phyloP scores from a whole-genome alignment of 352 stramenopile genomes.

The Globisporangium nunn region DNA sequence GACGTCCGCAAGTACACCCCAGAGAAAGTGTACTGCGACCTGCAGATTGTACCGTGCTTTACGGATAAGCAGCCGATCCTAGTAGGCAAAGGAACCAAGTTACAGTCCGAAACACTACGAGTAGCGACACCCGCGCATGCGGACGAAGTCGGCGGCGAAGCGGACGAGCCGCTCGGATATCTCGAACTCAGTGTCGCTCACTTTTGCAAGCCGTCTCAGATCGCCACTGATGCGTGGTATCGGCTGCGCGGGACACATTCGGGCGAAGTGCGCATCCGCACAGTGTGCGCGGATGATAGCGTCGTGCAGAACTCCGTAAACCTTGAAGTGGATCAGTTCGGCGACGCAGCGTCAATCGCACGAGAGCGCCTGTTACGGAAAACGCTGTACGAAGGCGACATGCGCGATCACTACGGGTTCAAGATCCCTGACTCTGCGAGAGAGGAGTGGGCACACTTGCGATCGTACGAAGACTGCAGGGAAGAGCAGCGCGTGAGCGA shows the following conservation, averaged over 20 bases:
- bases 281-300: conserved; percentile 26
- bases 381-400: conserved; percentile 20
- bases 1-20: background rate
- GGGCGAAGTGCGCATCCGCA: conserved; percentile 63
- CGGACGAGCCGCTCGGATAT: conserved; percentile 45
- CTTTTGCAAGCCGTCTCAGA: conserved; percentile 23
- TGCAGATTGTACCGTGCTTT: background rate
- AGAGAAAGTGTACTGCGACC: background rate
- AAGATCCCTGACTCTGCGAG: conserved; percentile 30
- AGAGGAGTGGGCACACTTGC: conserved; percentile 51
- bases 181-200: conserved; percentile 41
- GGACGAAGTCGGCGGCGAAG: conserved; percentile 1
- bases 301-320: conserved; percentile 6
- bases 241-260: conserved; percentile 33
- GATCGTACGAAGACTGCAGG: conserved; percentile 67
- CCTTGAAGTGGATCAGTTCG: conserved; percentile 3
- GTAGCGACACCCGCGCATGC: background rate
- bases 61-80: background rate
- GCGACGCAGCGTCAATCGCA: background rate
- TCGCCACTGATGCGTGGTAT: conserved; percentile 59
- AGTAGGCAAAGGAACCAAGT: background rate
- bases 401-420: conserved; percentile 65
- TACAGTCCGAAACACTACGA: background rate
- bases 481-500: conserved; percentile 59
- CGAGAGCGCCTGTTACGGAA: conserved; percentile 35